Conservation (phyloP, 2,329 filamentous ascomycete genomes). For the Fusarium duplospermum region DNA sequence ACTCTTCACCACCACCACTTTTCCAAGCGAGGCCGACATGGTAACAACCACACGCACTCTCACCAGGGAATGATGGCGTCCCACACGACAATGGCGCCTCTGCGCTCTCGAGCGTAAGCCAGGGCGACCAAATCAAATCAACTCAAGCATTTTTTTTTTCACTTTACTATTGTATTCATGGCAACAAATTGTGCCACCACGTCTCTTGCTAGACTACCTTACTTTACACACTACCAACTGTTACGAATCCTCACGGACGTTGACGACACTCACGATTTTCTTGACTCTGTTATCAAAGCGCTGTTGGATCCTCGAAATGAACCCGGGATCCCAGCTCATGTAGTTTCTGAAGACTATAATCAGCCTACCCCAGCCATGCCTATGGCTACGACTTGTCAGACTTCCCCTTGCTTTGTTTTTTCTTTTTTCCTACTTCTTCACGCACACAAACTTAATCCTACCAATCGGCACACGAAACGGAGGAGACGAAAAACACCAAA, state of each 20-base stretch:
- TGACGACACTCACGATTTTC: conserved; percentile 47
- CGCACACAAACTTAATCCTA: conserved; percentile 25
- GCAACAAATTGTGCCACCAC: conserved; percentile 10
- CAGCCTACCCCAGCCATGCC: conserved; percentile 30
- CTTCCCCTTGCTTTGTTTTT: conserved; percentile 23
- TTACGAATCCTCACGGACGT: conserved; percentile 47
- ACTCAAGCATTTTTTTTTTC: conserved; percentile 6
- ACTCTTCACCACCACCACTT: conserved; percentile 59
- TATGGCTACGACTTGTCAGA: conserved; percentile 40
- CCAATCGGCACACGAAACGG: conserved; percentile 13
- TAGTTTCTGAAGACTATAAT: conserved; percentile 39
- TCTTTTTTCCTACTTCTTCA: conserved; percentile 28
- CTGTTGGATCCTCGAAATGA: conserved; percentile 26
- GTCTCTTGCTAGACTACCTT: conserved; percentile 22
- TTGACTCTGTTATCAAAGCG: conserved; percentile 28
- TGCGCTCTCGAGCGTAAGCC: conserved; percentile 51
- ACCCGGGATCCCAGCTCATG: conserved; percentile 28
- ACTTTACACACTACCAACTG: conserved; percentile 16
- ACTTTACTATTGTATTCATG: conserved; percentile 14
- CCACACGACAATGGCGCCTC: conserved; percentile 51
- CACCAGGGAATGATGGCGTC: conserved; percentile 51
- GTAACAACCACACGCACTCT: conserved; percentile 51
- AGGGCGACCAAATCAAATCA: conserved; percentile 7
- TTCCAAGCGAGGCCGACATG: conserved; percentile 57
- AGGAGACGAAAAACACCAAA: conserved; percentile 31